Conservation (phyloP, 2,329 filamentous ascomycete genomes). For the Aspergillus niger region DNA sequence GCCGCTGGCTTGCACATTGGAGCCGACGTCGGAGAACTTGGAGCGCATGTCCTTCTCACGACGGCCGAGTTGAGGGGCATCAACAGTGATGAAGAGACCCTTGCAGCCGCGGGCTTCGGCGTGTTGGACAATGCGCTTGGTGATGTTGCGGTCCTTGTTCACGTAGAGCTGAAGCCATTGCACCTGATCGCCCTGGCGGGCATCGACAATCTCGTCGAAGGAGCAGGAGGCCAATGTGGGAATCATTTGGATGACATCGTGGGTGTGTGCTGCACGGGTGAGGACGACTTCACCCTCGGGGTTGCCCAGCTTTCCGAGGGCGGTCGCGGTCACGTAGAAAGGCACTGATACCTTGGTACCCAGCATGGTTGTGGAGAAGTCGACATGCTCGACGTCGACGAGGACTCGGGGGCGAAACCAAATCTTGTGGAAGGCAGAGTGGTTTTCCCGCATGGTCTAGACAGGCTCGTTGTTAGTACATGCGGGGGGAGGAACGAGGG, state of each 20-base stretch:
- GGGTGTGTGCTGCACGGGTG: slow-evolving; percentile 78
- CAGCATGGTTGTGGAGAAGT: slow-evolving; percentile 90
- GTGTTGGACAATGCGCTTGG: slow-evolving; percentile 84
- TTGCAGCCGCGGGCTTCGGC: slow-evolving; percentile 91
- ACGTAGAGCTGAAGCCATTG: slow-evolving; percentile 98
- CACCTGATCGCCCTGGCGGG: slow-evolving; percentile 73
- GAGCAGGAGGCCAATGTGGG: slow-evolving; percentile 95
- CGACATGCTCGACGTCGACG: slow-evolving; percentile 83
- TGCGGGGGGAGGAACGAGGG: slow-evolving; percentile 11
- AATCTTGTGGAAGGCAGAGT: slow-evolving; percentile 93
- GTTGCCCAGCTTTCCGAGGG: slow-evolving; percentile 90
- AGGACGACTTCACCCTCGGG: slow-evolving; percentile 92
- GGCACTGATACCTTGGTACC: slow-evolving; percentile 81
- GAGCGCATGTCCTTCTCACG: slow-evolving; percentile 97
- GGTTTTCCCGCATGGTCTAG: slow-evolving; percentile 92
- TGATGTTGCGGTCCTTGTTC: slow-evolving; percentile 92
- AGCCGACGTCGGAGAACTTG: slow-evolving; percentile 83
- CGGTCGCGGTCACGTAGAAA: slow-evolving; percentile 96
- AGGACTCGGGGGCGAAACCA: slow-evolving; percentile 92
- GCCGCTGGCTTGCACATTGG: slow-evolving; percentile 70
- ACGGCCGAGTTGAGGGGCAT: slow-evolving; percentile 91
- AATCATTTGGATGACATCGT: slow-evolving; percentile 97
- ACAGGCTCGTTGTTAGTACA: neutral
- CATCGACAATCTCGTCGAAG: slow-evolving; percentile 96
- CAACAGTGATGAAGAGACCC: slow-evolving; percentile 96